These are phyloP conservation scores for Pichia sp. DNA, from an alignment of 1,139 yeast species.

Conservation along the genomic window DNA sequence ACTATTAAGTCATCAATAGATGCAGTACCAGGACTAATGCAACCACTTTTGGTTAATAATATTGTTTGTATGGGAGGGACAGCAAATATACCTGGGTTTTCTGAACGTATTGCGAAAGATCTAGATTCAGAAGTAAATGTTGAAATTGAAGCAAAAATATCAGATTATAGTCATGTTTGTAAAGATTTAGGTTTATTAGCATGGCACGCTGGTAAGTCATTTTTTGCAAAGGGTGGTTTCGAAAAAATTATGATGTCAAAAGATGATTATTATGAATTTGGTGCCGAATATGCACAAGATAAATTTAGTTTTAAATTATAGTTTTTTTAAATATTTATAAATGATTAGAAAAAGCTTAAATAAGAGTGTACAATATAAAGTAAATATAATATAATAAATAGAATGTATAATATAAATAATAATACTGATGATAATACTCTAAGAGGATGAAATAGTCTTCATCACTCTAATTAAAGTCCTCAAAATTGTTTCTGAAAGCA, in stretches of 20 bases:
- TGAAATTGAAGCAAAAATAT: conserved; percentile 30
- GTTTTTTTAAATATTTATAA: not conserved
- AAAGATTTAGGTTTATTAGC: conserved; percentile 33
- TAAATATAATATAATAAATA: not conserved
- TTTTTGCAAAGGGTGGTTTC: conserved; percentile 48
- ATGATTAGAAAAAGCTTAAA: not conserved
- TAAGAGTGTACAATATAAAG: not conserved
- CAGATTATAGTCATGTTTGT: conserved; percentile 14
- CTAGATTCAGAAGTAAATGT: conserved; percentile 62
- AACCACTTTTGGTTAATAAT: conserved; percentile 77
- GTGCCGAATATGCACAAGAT: conserved; percentile 71
- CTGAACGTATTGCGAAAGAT: conserved; percentile 52
- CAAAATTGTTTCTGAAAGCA: not conserved
- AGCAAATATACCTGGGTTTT: conserved; percentile 62
- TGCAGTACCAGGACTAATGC: conserved; percentile 64
- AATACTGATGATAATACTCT: not conserved
- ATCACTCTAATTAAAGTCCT: not conserved
- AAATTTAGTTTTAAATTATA: conserved; percentile 56
- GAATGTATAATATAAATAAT: not conserved
- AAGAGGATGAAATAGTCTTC: not conserved
- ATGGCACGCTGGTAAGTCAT: conserved; percentile 51
- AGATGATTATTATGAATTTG: conserved; percentile 82
- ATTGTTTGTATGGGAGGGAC: conserved; percentile 82
- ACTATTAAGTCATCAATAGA: conserved; percentile 66
- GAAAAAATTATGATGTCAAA: conserved; percentile 57